Evolutionary conservation across 441 rosid genomes (phyloP), one percentile per base, ranked within the genome.

Genomic region (Populus hybrid): DNA sequence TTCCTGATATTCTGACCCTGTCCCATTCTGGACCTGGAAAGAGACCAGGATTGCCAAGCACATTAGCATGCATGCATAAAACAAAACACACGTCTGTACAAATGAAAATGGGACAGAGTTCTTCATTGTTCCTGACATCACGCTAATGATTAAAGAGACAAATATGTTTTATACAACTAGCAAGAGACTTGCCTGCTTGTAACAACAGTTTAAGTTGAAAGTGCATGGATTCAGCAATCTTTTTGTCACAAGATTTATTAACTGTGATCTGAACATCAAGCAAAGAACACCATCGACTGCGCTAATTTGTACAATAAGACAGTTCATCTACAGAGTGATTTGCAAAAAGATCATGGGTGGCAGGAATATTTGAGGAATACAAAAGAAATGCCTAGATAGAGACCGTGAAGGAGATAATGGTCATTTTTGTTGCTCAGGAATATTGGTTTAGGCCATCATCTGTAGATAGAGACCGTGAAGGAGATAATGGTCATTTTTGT

Each of bases 1-100:
- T 68, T 78, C 87, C 76, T 88, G 83, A 10, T 83, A 83, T 59
- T 84, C 83, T 9, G 87, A 86, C 33, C 69, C 91, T 64, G 83
- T 74, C 77, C 75, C 86, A 24, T 76, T 74, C 81, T 81, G 75
- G 78, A 85, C 78, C 97, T 90, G 89, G 72, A 83, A 71, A 82
- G 33, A 73, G 18, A 50, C 67, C 66, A 50, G 75, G 56, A 74
- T 72, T 45, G 66, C 76, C 75, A 83, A 21, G 77, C 7, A 71
- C 2, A 21, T 50, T 61, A n/a, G 24, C 24, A 24, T 28, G 45
- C 2, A 23, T 3, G n/a, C 3, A 26, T 68, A 74, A 42, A 38
- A 35, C 8, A 10, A 63, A 36, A 28, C 59, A 69, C n/a, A 61
- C 23, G 64, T 35, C 65, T 31, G 72, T 61, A 68, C 6, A 40